Percentiles rank a stretch among this genome's conserved stretches.
phyloP scores from a whole-genome alignment of 495 filamentous ascomycete genomes.

The Talaromyces liani region DNA sequence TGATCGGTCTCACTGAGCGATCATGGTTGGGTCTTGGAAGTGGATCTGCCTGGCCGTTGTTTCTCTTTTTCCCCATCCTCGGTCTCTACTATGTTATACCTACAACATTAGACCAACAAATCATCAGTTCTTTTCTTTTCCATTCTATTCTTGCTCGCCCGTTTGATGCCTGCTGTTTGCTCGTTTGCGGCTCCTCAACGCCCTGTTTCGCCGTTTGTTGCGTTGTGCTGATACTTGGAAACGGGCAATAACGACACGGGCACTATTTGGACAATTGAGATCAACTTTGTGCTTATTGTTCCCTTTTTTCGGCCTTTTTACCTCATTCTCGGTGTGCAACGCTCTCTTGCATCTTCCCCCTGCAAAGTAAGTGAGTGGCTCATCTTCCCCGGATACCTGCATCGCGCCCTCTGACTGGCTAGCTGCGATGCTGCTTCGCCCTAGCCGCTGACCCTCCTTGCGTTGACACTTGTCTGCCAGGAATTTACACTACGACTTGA shows the following conservation, averaged over 20 bases:
- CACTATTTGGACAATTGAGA: neutral
- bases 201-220: neutral
- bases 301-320: neutral
- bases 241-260: neutral
- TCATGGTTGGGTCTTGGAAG: neutral
- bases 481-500: slow-evolving; percentile 16
- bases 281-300: neutral
- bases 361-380: slow-evolving; percentile 20
- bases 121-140: slow-evolving; percentile 4
- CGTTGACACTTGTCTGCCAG: slow-evolving; percentile 19
- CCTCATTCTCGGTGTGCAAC: neutral
- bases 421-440: slow-evolving; percentile 17
- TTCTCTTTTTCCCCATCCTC: neutral
- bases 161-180: neutral
- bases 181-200: neutral
- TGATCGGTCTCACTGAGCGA: no score
- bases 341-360: slow-evolving; percentile 5
- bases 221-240: neutral
- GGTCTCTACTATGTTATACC: no score
- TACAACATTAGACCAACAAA: neutral
- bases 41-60: neutral
- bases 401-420: slow-evolving; percentile 16
- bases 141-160: neutral
- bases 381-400: slow-evolving; percentile 27
- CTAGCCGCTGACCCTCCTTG: slow-evolving; percentile 24